Percentiles rank a stretch among this genome's conserved stretches.
phyloP scores from a whole-genome alignment of 352 stramenopile species.

The Pythium sp. region DNA sequence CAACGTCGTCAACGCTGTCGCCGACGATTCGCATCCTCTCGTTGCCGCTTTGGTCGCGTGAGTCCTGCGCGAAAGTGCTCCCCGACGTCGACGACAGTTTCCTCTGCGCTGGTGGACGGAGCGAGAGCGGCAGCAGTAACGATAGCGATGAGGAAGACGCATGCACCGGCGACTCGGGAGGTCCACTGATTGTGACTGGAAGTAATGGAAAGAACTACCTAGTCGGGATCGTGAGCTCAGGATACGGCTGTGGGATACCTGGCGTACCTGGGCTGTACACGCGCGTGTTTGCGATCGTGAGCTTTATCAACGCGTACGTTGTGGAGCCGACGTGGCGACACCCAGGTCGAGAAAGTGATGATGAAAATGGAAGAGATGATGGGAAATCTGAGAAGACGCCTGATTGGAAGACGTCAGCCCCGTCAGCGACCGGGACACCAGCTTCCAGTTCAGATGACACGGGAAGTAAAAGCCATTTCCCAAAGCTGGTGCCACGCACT shows the following conservation, averaged over 20 bases:
- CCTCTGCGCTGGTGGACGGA: background rate
- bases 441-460: background rate
- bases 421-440: background rate
- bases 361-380: background rate
- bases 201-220: conserved; percentile 1
- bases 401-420: background rate
- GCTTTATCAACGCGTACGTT: conserved; percentile 3
- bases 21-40: background rate
- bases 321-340: conserved; percentile 4
- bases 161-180: conserved; percentile 4
- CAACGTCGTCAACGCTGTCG: background rate
- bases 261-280: background rate
- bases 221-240: background rate
- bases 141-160: background rate
- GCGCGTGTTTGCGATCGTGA: background rate
- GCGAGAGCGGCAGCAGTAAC: background rate
- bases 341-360: background rate
- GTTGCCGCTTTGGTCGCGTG: background rate
- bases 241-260: conserved; percentile 1
- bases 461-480: conserved; percentile 2
- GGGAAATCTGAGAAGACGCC: background rate
- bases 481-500: background rate
- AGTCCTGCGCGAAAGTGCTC: conserved; percentile 1
- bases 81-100: conserved; percentile 4
- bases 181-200: background rate